Evolutionary conservation across 257 asterid genomes (phyloP), one percentile per base, ranked within the genome.

Genomic region (Gentiana straminea): DNA sequence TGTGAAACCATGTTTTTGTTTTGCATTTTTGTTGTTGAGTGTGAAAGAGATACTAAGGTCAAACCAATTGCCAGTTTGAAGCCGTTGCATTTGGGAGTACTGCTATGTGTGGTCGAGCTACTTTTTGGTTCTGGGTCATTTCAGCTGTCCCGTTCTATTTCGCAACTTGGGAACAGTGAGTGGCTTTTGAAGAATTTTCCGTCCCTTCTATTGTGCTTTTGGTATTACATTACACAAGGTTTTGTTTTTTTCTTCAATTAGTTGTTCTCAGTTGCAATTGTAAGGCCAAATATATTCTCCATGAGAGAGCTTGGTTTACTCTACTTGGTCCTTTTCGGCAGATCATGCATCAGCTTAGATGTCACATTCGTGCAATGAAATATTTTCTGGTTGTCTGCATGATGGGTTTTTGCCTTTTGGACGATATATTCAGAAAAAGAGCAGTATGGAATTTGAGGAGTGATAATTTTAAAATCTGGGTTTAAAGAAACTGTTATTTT

Each of bases 81-180:
- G 64, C 94, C 50, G 73, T 86, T 75, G 95, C 97, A 54, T 86
- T 86, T 71, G 97, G 93, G 62, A 89, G 94, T 86, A 83, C 94
- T 53, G 84, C 85, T 35, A 81, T 89, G 94, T 83, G 93, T 64
- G 95, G 95, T 60, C 70, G 79, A 54, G 37, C 66, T 75, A 61
- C 94, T 59, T 81, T 83, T 81, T 86, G 92, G 90, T 83, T 83
- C 75, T 89, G 97, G 97, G 73, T 81, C 69, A 83, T 89, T 65
- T 86, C 95, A 53, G 97, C 92, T 0, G 76, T 89, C 61, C 82
- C 92, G 48, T 89, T 89, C 78, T 89, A 78, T 74, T 77, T 62
- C 5, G 95, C 97, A 51, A 86, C 97, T 45, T 89, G 97, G 97
- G 97, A 89, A 75, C 75, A 77, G 95, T 89, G 62, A 78, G 94